These are phyloP conservation scores for Beauveria medogensis DNA, from an alignment of 2,329 filamentous ascomycete species.

Conservation along the genomic window DNA sequence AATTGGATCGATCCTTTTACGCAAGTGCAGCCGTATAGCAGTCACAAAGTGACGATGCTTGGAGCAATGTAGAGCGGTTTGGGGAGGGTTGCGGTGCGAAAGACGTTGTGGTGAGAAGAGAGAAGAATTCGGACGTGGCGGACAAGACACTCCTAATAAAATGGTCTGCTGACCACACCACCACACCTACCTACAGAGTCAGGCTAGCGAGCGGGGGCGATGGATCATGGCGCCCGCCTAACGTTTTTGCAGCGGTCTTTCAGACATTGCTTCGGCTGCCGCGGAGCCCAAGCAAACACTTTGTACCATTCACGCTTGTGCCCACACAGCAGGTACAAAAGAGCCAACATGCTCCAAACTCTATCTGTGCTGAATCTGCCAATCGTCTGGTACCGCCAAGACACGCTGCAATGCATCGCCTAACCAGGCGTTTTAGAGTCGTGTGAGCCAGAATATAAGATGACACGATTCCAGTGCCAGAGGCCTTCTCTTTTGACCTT, in stretches of 20 bases:
- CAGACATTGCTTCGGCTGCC: not conserved
- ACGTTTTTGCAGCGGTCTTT: too few species aligned
- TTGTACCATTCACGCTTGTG: not conserved
- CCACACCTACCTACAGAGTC: not conserved
- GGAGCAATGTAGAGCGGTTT: not conserved
- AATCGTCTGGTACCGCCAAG: conserved; percentile 10
- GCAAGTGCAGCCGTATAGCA: conserved; percentile 4
- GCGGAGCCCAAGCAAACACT: not conserved
- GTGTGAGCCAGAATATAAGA: not conserved
- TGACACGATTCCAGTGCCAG: not conserved
- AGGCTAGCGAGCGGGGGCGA: not conserved
- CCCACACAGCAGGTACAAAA: not conserved
- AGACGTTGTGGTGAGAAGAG: not conserved
- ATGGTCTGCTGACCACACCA: conserved; percentile 9
- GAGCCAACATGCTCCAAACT: not conserved
- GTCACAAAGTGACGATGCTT: conserved; percentile 9
- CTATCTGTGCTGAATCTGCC: not conserved
- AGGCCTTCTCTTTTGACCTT: not conserved
- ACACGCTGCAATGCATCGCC: not conserved
- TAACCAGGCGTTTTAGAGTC: not conserved
- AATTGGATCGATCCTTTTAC: not conserved
- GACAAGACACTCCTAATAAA: not conserved
- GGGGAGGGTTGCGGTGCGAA: not conserved
- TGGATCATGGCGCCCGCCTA: not conserved
- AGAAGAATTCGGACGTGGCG: not conserved